Evolutionary conservation across 1,284 basidiomycete species (phyloP).

Genomic region (Cutaneotrichosporon curvatum): DNA sequence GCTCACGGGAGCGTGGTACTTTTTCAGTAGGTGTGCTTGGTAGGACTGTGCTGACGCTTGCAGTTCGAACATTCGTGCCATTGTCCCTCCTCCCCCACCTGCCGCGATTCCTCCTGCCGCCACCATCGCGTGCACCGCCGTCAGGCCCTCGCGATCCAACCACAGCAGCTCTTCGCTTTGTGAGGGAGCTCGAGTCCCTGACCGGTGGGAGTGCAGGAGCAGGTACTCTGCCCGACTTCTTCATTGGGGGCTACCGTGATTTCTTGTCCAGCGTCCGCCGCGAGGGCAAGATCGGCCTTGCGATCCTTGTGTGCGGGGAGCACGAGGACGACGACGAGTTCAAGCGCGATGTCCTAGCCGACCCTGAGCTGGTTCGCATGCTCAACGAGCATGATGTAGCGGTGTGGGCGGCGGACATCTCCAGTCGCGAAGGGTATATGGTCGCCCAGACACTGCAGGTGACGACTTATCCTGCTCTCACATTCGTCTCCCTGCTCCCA

Average conservation of each 20-base stretch:
- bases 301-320: slow-evolving; percentile 80
- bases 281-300: slow-evolving; percentile 66
- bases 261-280: slow-evolving; percentile 63
- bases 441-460: slow-evolving; percentile 77
- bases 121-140: slow-evolving; percentile 19
- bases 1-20: slow-evolving; percentile 42
- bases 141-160: slow-evolving; percentile 29
- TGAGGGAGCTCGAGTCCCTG: slow-evolving; percentile 36
- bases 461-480: slow-evolving; percentile 86
- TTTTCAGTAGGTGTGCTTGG: slow-evolving; percentile 33
- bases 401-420: slow-evolving; percentile 79
- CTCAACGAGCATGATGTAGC: slow-evolving; percentile 64
- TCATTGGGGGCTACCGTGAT: slow-evolving; percentile 71
- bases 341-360: slow-evolving; percentile 74
- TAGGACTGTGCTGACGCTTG: background rate
- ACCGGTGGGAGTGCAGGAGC: slow-evolving; percentile 26
- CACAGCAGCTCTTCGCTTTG: slow-evolving; percentile 27
- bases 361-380: slow-evolving; percentile 59
- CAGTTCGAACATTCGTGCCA: slow-evolving; percentile 43
- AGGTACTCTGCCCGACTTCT: slow-evolving; percentile 64
- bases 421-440: slow-evolving; percentile 73
- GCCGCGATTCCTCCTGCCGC: slow-evolving; percentile 41
- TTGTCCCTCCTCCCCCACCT: slow-evolving; percentile 39
- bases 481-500: slow-evolving; percentile 81
- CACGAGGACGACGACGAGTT: slow-evolving; percentile 84